phyloP scores from a whole-genome alignment of 2,329 filamentous ascomycete genomes.

The Xylariaceae sp. region DNA sequence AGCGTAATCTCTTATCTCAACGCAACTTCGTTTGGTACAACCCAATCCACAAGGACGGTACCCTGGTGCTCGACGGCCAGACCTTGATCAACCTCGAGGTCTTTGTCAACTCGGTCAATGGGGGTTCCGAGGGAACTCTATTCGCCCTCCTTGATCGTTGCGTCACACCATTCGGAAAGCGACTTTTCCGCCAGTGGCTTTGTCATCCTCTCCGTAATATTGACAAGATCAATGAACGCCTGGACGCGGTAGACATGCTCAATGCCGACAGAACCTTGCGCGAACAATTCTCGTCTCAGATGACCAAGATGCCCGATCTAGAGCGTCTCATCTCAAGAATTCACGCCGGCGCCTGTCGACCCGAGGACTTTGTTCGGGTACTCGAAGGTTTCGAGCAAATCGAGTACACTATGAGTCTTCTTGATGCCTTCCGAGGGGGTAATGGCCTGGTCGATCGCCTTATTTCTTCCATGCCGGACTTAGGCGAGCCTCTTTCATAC shows the following conservation, averaged over 20 bases:
- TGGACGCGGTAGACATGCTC: slow-evolving; percentile 87
- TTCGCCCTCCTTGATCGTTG: slow-evolving; percentile 91
- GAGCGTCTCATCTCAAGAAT: slow-evolving; percentile 92
- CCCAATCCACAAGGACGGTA: slow-evolving; percentile 86
- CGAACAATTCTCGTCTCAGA: slow-evolving; percentile 81
- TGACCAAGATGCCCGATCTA: slow-evolving; percentile 89
- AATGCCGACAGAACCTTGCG: slow-evolving; percentile 78
- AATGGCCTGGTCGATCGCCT: slow-evolving; percentile 82
- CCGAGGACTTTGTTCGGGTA: slow-evolving; percentile 89
- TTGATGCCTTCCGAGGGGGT: slow-evolving; percentile 69
- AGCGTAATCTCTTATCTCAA: slow-evolving; percentile 80
- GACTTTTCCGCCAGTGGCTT: slow-evolving; percentile 93
- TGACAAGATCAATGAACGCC: slow-evolving; percentile 81
- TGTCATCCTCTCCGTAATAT: slow-evolving; percentile 91
- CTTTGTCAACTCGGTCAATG: slow-evolving; percentile 89
- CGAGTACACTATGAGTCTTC: slow-evolving; percentile 82
- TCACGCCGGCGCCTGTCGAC: slow-evolving; percentile 84
- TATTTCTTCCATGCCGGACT: slow-evolving; percentile 79
- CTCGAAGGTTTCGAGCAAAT: slow-evolving; percentile 97
- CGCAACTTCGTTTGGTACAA: slow-evolving; percentile 90
- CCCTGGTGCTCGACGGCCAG: slow-evolving; percentile 88
- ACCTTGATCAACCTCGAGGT: slow-evolving; percentile 97
- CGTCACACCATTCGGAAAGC: slow-evolving; percentile 94
- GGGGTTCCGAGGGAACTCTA: slow-evolving; percentile 77
- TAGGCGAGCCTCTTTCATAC: slow-evolving; percentile 67